Evolutionary conservation across 2,329 filamentous ascomycete genomes (phyloP).

Genomic region (Ceratocystis smalleyi): DNA sequence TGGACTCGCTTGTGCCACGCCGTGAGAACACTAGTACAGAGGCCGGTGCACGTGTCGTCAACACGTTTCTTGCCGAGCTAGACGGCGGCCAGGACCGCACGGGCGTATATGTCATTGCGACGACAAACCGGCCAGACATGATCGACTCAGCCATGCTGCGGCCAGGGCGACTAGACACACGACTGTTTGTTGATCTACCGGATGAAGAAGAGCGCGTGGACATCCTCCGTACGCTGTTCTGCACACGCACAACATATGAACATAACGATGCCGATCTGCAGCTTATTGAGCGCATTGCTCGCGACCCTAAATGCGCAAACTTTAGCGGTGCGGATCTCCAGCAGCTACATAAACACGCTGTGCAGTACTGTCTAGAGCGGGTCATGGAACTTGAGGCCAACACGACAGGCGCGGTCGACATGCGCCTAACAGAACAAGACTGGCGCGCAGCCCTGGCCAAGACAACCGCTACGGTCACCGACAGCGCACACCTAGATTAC

Average conservation of each 20-base stretch:
- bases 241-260: conserved; percentile 30
- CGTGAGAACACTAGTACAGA: conserved; percentile 68
- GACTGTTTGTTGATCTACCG: conserved; percentile 81
- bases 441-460: conserved; percentile 38
- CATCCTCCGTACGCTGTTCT: conserved; percentile 58
- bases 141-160: conserved; percentile 92
- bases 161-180: conserved; percentile 72
- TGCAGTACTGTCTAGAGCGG: conserved; percentile 32
- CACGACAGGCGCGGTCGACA: conserved; percentile 21
- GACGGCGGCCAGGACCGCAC: conserved; percentile 68
- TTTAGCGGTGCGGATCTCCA: conserved; percentile 58
- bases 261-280: conserved; percentile 34
- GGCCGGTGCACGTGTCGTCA: conserved; percentile 76
- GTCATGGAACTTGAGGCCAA: conserved; percentile 23
- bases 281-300: conserved; percentile 48
- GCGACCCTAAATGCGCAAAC: conserved; percentile 50
- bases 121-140: conserved; percentile 89
- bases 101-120: conserved; percentile 87
- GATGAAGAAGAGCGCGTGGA: conserved; percentile 64
- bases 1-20: conserved; percentile 79
- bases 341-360: conserved; percentile 33
- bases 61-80: conserved; percentile 84
- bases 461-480: conserved; percentile 35
- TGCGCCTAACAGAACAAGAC: conserved; percentile 28
- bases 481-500: conserved; percentile 23